Percentiles rank a stretch among this genome's conserved stretches.
phyloP scores from a whole-genome alignment of 2,329 filamentous ascomycete species.

The Cryphonectria parasitica region DNA sequence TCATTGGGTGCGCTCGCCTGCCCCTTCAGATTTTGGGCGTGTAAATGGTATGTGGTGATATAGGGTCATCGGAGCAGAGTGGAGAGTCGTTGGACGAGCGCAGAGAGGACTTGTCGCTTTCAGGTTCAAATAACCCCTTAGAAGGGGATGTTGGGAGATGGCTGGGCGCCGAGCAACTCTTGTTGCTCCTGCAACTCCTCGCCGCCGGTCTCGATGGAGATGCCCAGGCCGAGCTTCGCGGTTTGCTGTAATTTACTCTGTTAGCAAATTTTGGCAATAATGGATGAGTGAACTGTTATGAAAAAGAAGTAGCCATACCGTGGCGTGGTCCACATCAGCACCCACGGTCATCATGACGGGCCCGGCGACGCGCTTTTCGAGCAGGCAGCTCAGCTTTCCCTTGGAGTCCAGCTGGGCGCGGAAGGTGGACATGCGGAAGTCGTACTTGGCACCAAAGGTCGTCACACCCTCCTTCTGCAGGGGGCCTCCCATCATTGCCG shows the following conservation, averaged over 20 bases:
- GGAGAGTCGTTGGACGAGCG: slow-evolving; percentile 31
- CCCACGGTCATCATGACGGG: slow-evolving; percentile 94
- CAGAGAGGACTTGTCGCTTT: slow-evolving; percentile 9
- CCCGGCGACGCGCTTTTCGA: slow-evolving; percentile 95
- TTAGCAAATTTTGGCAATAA: slow-evolving; percentile 35
- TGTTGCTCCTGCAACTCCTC: slow-evolving; percentile 89
- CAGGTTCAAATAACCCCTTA: slow-evolving; percentile 44
- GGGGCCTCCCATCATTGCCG: slow-evolving; percentile 75
- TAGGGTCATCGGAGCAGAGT: slow-evolving; percentile 31
- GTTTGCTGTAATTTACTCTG: slow-evolving; percentile 66
- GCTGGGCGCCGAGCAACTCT: slow-evolving; percentile 60
- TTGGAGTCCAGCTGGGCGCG: slow-evolving; percentile 93
- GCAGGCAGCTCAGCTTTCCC: slow-evolving; percentile 87
- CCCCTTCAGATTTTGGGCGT: slow-evolving; percentile 24
- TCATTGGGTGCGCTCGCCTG: slow-evolving; percentile 18
- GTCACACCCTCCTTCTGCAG: slow-evolving; percentile 85
- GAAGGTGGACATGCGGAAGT: slow-evolving; percentile 95
- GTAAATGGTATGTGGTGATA: slow-evolving; percentile 8
- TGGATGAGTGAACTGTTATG: neutral
- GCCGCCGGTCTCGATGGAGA: slow-evolving; percentile 84
- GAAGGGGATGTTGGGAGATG: slow-evolving; percentile 66
- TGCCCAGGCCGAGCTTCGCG: slow-evolving; percentile 91
- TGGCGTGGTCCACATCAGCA: slow-evolving; percentile 93
- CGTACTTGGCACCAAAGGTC: slow-evolving; percentile 94
- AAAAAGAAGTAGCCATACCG: slow-evolving; percentile 63